Evolutionary conservation across 2,329 filamentous ascomycete genomes (phyloP), one percentile per base, ranked within the genome.

Genomic region (Gnomoniopsis smithogilvyi): DNA sequence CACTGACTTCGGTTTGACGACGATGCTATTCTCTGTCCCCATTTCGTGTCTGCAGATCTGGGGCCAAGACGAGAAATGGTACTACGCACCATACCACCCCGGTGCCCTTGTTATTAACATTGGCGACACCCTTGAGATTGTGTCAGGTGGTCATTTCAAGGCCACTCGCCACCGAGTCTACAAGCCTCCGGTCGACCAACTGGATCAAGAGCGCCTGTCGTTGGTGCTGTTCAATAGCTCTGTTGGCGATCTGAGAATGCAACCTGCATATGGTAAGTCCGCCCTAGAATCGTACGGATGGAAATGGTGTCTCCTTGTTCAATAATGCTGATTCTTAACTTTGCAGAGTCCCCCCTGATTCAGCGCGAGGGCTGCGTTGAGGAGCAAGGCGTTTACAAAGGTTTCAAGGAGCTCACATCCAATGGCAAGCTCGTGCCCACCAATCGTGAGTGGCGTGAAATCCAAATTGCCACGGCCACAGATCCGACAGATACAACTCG

Each of bases 61-160:
- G 70, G 74, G 65, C 54, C 72, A 70, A 3, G 67, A 74, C 30
- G 74, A 78, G 24, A 63, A 76, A 57, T 81, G 79, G 78, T 75
- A 78, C 46, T 75, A 77, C 19, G 78, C 79, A 0, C 72, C 71
- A 0, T 76, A 76, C 56, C 72, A 76, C 45, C 73, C 74, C 3
- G 75, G 76, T 15, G 77, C 76, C 1, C 72, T 81, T n/a, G 76
- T 80, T 6, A 74, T 79, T 50, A 82, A 81, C 51, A 75, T 80
- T 8, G 78, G 76, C 3, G 76, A 78, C 46, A 74, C 72, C 1
- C 66, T 78, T 26, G 69, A 78, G 65, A 76, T 78, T 54, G 72
- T 79, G 0, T 77, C 76, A 1, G 77, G 76, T 3, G 77, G 77
- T 0, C 73, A 78, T 57, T 78, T 78, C 67, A 76, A 77, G 62